Evolutionary conservation across 768 basidiomycete genomes (phyloP), one percentile per base, ranked within the genome.

Genomic region (Boletus sensibilis): DNA sequence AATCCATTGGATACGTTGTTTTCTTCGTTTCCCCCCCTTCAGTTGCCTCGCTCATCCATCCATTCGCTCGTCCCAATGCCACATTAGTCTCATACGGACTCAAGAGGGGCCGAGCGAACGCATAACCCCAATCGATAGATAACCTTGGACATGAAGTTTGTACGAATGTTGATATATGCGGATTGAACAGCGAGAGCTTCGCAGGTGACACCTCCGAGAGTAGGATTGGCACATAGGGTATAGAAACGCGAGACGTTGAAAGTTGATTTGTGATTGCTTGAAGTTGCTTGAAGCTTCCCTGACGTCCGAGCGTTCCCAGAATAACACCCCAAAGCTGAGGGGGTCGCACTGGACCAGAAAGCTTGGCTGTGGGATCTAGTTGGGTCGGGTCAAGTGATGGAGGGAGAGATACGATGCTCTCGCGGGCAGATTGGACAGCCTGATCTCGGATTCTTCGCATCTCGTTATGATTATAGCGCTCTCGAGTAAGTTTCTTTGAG

Each of bases 51-150:
- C 78, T 75, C 72, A 81, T 81, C 94, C 93, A 94, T 27, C 88
- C 85, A 49, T 79, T 78, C 1, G 90, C 57, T 52, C 45, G 59
- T 31, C 73, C 92, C 2, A 97, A 78, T 12, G 87, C 94, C 2
- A 98, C 90, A 5, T 87, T 84, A 0, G 91, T 88, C 72, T 98
- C 97, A 68, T 98, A 99, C 1, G 96, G 94, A 64, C 87, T 94
- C 35, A 99, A 74, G 47, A 98, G 76, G 3, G 97, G 97, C 21
- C 82, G 78, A 52, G 87, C 79, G 74, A 99, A 99, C 1, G 96
- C 97, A 67, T 95, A 95, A 4, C 97, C 97, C 97, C 97, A 99
- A 68, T 99, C 97, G 55, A 98, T 98, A 18, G 92, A 94, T 51
- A 99, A 76, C 25, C 97, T 85, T 4, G 97, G 97, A 71, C 97